Base-by-base conservation (phyloP, 2,329 filamentous ascomycete species). In the Trichophyton benhamiae region DNA sequence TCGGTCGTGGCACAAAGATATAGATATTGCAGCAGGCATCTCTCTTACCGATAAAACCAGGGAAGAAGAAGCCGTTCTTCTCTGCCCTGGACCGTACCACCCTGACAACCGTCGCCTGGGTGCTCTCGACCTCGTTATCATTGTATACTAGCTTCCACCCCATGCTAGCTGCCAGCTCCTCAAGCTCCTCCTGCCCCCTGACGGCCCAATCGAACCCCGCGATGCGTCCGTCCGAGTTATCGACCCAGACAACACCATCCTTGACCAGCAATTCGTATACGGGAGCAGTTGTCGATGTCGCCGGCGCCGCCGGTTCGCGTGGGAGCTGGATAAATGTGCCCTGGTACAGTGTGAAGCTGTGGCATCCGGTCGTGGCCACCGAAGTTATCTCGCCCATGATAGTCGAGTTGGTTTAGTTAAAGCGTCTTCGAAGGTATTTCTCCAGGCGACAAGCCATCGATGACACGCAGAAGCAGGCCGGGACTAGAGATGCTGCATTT, bases 261-360 rank as follows among this genome's bases (percentile, higher is more conserved):
- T 78, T 62, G 77, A 85, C 58, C 69, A 70, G 64, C 75, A 82
- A 67, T 78, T 77, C 11, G 81, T 83, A 63, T 72, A 80, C 67
- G 80, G 77, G 52, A 74, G 76, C 27, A 74, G 77, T 63, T 76
- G 70, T 42, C 75, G 71, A 36, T 74, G 74, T 63, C 80, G 77
- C 42, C 82, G 79, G n/a, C 83, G 72, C 48, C 76, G 72, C 11
- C 72, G 74, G 59, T 77, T 72, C 22, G 70, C 78, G 67, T 70
- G 76, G 69, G 71, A 82, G 68, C 42, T 87, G 82, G 11, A 86
- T 80, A 67, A 87, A 87, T 0, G 82, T 79, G 11, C 86, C 86
- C 20, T 79, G 64, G 67, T 84, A 88, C 53, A 87, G 69, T 0
- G 75, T 75, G 53, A 42, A 41, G 59, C 27, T 41, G 46, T 20